Evolutionary conservation across 768 basidiomycete genomes (phyloP).

Genomic region (Hericium erinaceus): DNA sequence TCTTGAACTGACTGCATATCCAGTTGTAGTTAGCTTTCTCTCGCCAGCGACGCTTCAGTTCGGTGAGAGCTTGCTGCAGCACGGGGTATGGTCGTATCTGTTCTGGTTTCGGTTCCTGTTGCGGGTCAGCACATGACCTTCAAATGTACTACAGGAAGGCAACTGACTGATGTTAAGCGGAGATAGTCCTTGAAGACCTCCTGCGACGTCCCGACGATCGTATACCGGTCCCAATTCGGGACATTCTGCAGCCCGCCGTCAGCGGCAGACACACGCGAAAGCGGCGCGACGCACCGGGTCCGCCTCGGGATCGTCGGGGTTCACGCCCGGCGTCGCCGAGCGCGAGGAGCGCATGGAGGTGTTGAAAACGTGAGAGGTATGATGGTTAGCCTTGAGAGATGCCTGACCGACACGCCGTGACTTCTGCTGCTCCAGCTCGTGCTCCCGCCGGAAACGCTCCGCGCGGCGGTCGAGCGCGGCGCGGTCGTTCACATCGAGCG

Average conservation of each 20-base stretch:
- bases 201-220: slow-evolving; percentile 86
- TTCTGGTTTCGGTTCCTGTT: slow-evolving; percentile 87
- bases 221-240: slow-evolving; percentile 91
- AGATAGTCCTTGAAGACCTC: slow-evolving; percentile 95
- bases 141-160: background rate
- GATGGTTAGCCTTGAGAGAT: slow-evolving; percentile 29
- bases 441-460: slow-evolving; percentile 84
- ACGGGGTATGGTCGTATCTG: slow-evolving; percentile 85
- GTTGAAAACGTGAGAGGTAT: slow-evolving; percentile 45
- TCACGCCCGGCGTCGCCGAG: slow-evolving; percentile 39
- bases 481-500: slow-evolving; percentile 54
- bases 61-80: slow-evolving; percentile 73
- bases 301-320: slow-evolving; percentile 60
- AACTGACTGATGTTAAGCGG: slow-evolving; percentile 75
- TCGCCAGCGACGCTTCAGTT: slow-evolving; percentile 85
- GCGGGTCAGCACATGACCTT: background rate
- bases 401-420: slow-evolving; percentile 24
- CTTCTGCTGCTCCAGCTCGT: slow-evolving; percentile 74
- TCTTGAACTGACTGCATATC: slow-evolving; percentile 98
- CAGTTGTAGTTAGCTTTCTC: slow-evolving; percentile 72
- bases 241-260: slow-evolving; percentile 56
- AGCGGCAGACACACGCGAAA: background rate
- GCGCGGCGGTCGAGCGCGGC: slow-evolving; percentile 69
- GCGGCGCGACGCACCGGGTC: slow-evolving; percentile 46
- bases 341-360: slow-evolving; percentile 20